Evolutionary conservation across 441 rosid species (phyloP).

Genomic region (Mallotus japonicus): DNA sequence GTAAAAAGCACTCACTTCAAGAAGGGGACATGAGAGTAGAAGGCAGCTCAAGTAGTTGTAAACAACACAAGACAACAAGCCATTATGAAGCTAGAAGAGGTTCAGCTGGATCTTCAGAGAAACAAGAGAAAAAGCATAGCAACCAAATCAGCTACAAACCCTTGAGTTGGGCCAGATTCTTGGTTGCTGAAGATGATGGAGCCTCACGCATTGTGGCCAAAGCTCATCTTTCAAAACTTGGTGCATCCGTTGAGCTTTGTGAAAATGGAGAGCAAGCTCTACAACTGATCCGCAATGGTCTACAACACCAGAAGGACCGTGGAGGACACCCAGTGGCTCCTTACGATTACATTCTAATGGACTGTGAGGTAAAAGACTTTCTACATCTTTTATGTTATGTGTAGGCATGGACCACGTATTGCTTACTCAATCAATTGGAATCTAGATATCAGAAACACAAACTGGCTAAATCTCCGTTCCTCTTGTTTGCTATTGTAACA

Average conservation of each 20-base stretch:
- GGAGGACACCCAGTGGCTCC: constrained; percentile 32
- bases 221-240: constrained; percentile 35
- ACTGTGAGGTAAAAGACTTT: constrained; percentile 56
- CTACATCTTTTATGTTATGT: no score
- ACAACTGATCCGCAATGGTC: constrained; percentile 36
- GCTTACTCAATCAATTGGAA: neutral
- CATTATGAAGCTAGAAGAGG: neutral
- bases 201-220: constrained; percentile 28
- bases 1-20: neutral
- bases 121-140: constrained; percentile 25
- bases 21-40: constrained; percentile 29
- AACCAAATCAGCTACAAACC: constrained; percentile 21
- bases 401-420: neutral
- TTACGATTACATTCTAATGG: constrained; percentile 72
- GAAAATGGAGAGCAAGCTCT: constrained; percentile 63
- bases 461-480: neutral
- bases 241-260: constrained; percentile 51
- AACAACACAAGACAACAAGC: constrained; percentile 3
- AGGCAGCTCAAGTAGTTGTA: constrained; percentile 25
- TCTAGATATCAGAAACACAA: neutral
- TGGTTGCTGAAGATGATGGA: constrained; percentile 58
- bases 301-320: constrained; percentile 28
- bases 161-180: constrained; percentile 48
- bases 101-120: constrained; percentile 13
- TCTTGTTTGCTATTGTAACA: constrained; percentile 17